A percentile compares a stretch with the other conserved stretches of the same genome.
phyloP scores from a whole-genome alignment of 2,329 filamentous ascomycete genomes.

The Macroventuria anomochaeta region DNA sequence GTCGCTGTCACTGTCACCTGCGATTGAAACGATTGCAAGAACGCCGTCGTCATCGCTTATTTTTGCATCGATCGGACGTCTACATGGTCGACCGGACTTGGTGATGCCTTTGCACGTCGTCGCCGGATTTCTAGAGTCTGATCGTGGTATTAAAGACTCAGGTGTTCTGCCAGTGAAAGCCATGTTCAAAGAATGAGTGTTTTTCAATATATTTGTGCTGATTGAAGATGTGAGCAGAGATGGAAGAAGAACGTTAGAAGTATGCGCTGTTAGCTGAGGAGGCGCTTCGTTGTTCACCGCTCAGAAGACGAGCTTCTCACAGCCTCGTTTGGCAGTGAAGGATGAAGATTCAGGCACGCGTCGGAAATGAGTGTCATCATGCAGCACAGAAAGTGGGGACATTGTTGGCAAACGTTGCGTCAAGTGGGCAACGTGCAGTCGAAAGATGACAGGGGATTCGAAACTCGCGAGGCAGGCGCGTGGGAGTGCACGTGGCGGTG shows the following conservation, averaged over 20 bases:
- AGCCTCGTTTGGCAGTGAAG: conserved; percentile 1
- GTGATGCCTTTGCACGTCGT: conserved; percentile 91
- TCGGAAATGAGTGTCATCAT: conserved; percentile 4
- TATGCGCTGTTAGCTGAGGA: not conserved
- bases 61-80: conserved; percentile 68
- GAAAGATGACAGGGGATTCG: conserved; percentile 26
- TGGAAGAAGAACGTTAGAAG: not conserved
- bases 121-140: conserved; percentile 82
- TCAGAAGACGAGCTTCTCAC: not conserved
- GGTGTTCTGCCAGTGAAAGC: conserved; percentile 64
- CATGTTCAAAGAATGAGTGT: conserved; percentile 21
- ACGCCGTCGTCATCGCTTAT: conserved; percentile 47
- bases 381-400: conserved; percentile 16
- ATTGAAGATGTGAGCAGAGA: not conserved
- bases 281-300: conserved; percentile 5
- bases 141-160: conserved; percentile 77
- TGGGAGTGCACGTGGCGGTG: conserved; percentile 24
- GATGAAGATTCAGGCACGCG: not conserved
- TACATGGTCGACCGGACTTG: conserved; percentile 79
- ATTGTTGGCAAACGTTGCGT: conserved; percentile 20
- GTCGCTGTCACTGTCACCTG: conserved; percentile 54
- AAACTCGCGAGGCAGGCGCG: conserved; percentile 24
- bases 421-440: conserved; percentile 22
- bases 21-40: conserved; percentile 50
- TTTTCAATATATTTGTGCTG: not conserved